Conservation (phyloP, 805 yeast genomes). For the Yamadazyma scolyti region DNA sequence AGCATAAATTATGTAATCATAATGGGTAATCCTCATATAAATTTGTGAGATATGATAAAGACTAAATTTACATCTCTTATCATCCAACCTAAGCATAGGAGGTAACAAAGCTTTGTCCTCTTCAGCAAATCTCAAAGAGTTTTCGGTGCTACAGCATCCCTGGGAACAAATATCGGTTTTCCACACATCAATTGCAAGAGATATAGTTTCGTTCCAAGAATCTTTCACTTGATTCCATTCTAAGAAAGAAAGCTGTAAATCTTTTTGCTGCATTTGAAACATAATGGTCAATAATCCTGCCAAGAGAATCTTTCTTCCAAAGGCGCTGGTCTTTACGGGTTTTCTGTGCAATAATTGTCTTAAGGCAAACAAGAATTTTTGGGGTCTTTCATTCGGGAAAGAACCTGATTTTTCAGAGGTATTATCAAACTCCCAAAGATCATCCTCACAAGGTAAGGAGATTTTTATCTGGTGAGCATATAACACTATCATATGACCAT, state of each 20-base stretch:
- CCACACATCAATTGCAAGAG: conserved; percentile 28
- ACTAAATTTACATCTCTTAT: conserved; percentile 21
- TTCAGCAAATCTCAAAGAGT: conserved; percentile 10
- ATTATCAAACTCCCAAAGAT: conserved; percentile 24
- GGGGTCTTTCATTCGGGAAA: conserved; percentile 13
- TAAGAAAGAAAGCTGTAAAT: conserved; percentile 19
- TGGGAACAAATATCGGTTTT: conserved; percentile 17
- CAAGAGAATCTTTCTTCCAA: conserved; percentile 20
- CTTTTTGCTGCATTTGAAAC: conserved; percentile 25
- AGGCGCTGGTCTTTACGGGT: conserved; percentile 16
- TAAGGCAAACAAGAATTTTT: conserved; percentile 21
- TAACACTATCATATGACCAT: conserved; percentile 23
- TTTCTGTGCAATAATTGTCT: conserved; percentile 18
- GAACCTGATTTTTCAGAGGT: conserved; percentile 11
- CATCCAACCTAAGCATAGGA: conserved; percentile 16
- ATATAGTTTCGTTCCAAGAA: conserved; percentile 24
- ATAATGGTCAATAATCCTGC: conserved; percentile 20
- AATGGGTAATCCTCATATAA: conserved; percentile 24
- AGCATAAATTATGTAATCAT: conserved; percentile 26
- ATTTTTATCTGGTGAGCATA: conserved; percentile 26
- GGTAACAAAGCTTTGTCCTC: conserved; percentile 12
- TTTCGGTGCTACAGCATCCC: conserved; percentile 14
- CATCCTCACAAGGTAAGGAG: conserved; percentile 26
- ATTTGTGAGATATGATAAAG: conserved; percentile 26
- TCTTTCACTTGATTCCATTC: conserved; percentile 22